Conservation (phyloP, 164 flowering plant genomes). For the Paratinospora sagittata region DNA sequence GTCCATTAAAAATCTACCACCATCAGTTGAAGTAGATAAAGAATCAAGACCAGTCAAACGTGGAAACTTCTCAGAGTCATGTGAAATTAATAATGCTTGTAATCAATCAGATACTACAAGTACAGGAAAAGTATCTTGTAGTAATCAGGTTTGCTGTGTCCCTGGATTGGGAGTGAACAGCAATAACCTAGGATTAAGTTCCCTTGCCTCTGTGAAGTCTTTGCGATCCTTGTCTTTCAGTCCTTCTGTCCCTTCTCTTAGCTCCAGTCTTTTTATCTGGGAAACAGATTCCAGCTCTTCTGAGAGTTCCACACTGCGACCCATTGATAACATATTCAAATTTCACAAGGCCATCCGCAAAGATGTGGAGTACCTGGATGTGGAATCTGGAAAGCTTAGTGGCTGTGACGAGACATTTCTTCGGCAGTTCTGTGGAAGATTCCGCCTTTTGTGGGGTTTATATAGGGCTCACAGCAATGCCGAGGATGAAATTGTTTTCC, state of each 20-base stretch:
- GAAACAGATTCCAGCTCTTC: constrained; percentile 54
- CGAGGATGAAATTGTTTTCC: constrained; percentile 95
- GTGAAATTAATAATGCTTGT: constrained; percentile 18
- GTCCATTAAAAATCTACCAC: constrained; percentile 18
- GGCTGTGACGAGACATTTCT: constrained; percentile 60
- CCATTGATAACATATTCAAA: constrained; percentile 83
- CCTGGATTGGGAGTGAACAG: constrained; percentile 76
- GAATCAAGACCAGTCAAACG: constrained; percentile 41
- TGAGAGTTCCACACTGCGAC: constrained; percentile 40
- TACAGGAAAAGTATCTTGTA: constrained; percentile 28
- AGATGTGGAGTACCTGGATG: constrained; percentile 90
- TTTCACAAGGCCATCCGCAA: constrained; percentile 93
- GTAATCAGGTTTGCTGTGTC: constrained; percentile 63
- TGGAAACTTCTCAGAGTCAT: constrained; percentile 25
- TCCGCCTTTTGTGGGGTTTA: constrained; percentile 80
- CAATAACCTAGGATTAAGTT: constrained; percentile 48
- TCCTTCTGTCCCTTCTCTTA: constrained; percentile 70
- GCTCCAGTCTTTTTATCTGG: constrained; percentile 86
- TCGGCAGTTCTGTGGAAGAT: constrained; percentile 82
- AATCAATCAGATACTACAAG: constrained; percentile 15
- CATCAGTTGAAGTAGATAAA: constrained; percentile 22
- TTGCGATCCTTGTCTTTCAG: constrained; percentile 59
- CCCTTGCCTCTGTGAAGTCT: constrained; percentile 61
- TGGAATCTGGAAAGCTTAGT: constrained; percentile 79
- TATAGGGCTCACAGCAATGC: constrained; percentile 97